Evolutionary conservation across 2,329 filamentous ascomycete genomes (phyloP).

Genomic region (Coniochaeta hoffmannii): DNA sequence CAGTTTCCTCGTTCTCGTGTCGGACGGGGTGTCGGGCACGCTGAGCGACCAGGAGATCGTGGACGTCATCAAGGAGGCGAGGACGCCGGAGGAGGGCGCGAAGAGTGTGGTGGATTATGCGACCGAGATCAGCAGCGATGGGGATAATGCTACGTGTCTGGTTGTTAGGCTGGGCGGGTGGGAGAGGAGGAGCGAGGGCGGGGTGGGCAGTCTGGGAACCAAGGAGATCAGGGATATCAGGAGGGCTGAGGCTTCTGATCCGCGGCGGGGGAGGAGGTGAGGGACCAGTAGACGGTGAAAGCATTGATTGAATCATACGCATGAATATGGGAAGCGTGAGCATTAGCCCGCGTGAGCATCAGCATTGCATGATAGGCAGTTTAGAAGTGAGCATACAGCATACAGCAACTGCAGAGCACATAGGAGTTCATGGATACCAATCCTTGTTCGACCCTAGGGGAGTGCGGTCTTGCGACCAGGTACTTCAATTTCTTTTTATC

Average conservation of each 20-base stretch:
- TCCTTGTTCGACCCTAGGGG: background rate
- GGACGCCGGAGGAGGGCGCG: slow-evolving; percentile 80
- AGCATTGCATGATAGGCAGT: background rate
- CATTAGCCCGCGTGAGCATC: background rate
- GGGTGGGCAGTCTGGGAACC: slow-evolving; percentile 80
- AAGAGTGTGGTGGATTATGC: slow-evolving; percentile 77
- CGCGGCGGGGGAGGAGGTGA: slow-evolving; percentile 57
- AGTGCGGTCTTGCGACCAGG: no score
- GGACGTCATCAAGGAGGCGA: slow-evolving; percentile 89
- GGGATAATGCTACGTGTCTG: slow-evolving; percentile 63
- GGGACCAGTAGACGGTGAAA: no score
- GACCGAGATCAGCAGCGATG: slow-evolving; percentile 67
- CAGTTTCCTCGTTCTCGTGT: slow-evolving; percentile 80
- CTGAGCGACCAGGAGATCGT: slow-evolving; percentile 92
- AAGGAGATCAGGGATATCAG: slow-evolving; percentile 86
- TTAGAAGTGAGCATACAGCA: background rate
- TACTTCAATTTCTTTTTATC: slow-evolving; percentile 1
- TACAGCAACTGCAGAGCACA: background rate
- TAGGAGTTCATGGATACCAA: background rate
- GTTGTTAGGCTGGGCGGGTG: slow-evolving; percentile 62
- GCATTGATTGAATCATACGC: no score
- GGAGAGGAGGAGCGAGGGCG: slow-evolving; percentile 73
- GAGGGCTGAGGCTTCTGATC: slow-evolving; percentile 72
- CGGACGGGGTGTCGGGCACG: slow-evolving; percentile 81
- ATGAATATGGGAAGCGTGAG: no score